phyloP scores from a whole-genome alignment of 805 yeast genomes.

The Phaffomyces thermotolerans region DNA sequence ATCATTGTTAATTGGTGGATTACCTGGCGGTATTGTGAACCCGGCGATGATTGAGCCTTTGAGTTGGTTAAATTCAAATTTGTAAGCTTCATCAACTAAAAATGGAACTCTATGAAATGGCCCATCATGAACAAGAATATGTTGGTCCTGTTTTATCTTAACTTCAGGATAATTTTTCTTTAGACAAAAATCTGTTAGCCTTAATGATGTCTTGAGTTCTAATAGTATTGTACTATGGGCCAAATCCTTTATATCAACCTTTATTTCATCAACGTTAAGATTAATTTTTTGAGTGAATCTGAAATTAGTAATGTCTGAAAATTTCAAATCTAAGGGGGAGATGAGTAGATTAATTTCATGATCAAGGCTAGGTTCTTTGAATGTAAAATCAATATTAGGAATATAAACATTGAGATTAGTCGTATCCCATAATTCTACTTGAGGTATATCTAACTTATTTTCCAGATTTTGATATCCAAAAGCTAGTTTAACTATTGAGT shows the following conservation, averaged over 20 bases:
- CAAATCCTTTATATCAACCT: neutral
- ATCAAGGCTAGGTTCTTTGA: constrained; percentile 29
- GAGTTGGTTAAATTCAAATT: constrained; percentile 42
- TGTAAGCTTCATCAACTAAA: constrained; percentile 44
- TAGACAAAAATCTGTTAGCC: constrained; percentile 52
- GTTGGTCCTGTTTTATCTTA: constrained; percentile 51
- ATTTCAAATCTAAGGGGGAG: constrained; percentile 29
- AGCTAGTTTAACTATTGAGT: constrained; percentile 40
- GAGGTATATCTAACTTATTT: constrained; percentile 56
- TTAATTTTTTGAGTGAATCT: constrained; percentile 53
- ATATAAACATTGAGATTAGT: constrained; percentile 54
- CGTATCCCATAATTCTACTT: constrained; percentile 58
- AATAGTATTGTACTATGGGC: constrained; percentile 24
- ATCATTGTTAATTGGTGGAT: constrained; percentile 49
- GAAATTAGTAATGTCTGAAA: constrained; percentile 65
- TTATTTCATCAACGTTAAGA: constrained; percentile 37
- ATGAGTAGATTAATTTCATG: constrained; percentile 21
- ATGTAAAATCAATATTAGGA: constrained; percentile 36
- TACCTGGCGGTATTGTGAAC: constrained; percentile 53
- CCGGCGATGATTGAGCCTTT: constrained; percentile 52
- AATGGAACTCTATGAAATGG: constrained; percentile 79
- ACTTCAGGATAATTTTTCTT: constrained; percentile 40
- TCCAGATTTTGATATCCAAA: constrained; percentile 70
- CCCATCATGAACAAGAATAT: constrained; percentile 65
- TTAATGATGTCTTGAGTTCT: constrained; percentile 49